Conservation (phyloP, 768 basidiomycete genomes). For the Scleroderma citrinum region DNA sequence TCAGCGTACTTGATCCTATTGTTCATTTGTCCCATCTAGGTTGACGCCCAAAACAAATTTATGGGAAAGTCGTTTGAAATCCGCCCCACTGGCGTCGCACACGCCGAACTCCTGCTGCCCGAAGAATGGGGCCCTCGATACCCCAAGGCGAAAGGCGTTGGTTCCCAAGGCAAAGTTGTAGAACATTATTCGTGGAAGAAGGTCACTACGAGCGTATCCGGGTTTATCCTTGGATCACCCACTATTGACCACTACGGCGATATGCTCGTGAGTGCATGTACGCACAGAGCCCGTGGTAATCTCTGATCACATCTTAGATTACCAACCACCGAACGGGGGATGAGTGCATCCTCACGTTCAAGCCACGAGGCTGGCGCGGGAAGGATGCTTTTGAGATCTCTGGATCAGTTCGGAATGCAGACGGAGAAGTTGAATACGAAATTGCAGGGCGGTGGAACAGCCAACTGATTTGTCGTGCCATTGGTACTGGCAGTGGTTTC, state of each 20-base stretch:
- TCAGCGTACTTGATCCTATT: not conserved
- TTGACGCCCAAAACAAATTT: conserved; percentile 96
- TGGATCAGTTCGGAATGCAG: conserved; percentile 66
- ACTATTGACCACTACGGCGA: conserved; percentile 93
- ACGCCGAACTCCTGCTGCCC: conserved; percentile 76
- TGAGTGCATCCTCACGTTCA: conserved; percentile 85
- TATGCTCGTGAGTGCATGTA: conserved; percentile 68
- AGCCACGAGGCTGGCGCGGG: conserved; percentile 92
- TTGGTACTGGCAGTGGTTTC: conserved; percentile 51
- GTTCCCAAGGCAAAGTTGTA: conserved; percentile 48
- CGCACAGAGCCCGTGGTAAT: not conserved
- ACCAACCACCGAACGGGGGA: conserved; percentile 91
- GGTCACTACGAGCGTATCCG: conserved; percentile 85
- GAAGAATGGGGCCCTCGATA: conserved; percentile 56
- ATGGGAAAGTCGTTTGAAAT: conserved; percentile 97
- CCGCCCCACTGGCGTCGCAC: conserved; percentile 89
- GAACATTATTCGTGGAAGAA: conserved; percentile 98
- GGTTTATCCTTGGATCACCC: conserved; percentile 86
- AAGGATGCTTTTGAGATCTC: conserved; percentile 91
- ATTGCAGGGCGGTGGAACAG: conserved; percentile 96
- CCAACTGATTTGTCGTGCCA: conserved; percentile 81
- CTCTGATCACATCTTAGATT: conserved; percentile 36
- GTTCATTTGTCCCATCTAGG: conserved; percentile 37
- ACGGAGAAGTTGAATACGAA: conserved; percentile 68
- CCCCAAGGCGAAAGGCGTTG: conserved; percentile 45